Percentiles rank a stretch among this genome's conserved stretches.
These are phyloP conservation scores for Dendrocalamus sinicus DNA, from an alignment of 176 grass and related monocot species.

Conservation along the genomic window DNA sequence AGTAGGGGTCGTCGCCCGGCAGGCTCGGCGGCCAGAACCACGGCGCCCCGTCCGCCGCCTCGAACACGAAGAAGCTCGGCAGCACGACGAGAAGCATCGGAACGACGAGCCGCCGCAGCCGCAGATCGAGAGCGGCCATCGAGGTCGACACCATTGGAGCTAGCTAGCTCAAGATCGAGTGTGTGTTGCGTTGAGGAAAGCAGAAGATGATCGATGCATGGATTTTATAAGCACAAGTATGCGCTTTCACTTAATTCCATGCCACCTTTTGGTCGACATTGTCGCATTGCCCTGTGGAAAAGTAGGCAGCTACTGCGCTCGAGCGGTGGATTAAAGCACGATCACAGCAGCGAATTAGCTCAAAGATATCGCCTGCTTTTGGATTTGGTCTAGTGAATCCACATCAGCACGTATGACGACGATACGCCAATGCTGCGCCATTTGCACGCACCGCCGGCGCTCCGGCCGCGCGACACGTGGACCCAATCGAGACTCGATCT, in stretches of 20 bases:
- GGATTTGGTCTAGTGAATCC: constrained; percentile 32
- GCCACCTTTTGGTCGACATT: constrained; percentile 17
- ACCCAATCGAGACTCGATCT: background rate
- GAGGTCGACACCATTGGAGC: background rate
- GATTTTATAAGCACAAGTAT: constrained; percentile 20
- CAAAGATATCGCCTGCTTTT: constrained; percentile 11
- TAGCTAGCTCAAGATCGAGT: background rate
- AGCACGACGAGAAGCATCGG: background rate
- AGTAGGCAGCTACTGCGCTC: background rate
- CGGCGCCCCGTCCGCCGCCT: background rate
- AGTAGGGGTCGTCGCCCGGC: constrained; percentile 39
- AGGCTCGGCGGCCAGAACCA: constrained; percentile 40
- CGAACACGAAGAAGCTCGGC: background rate
- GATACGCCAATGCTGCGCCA: background rate
- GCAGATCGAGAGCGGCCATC: background rate
- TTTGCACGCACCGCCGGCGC: constrained; percentile 34
- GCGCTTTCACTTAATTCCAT: background rate
- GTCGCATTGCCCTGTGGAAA: constrained; percentile 21
- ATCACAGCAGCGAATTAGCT: constrained; percentile 4
- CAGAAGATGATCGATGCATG: constrained; percentile 6
- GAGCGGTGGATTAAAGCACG: background rate
- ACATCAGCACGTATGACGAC: background rate
- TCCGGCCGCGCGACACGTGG: constrained; percentile 19
- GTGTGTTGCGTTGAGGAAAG: background rate
- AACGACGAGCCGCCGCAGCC: background rate